phyloP scores from a whole-genome alignment of 306 rosid genomes.

The Potentilla sterilis region DNA sequence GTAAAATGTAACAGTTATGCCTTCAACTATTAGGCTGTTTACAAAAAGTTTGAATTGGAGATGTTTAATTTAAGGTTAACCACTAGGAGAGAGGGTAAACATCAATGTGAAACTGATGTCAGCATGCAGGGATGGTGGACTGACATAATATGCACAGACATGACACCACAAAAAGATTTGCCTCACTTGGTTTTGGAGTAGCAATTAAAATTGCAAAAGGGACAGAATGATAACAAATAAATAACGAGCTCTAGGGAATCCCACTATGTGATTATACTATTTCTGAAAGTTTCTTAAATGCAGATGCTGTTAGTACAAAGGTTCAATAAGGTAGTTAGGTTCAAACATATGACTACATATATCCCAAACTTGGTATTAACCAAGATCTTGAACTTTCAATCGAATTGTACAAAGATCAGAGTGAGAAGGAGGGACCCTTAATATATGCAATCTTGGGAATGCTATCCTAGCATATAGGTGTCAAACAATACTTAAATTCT shows the following conservation, averaged over 20 bases:
- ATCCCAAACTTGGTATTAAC: background rate
- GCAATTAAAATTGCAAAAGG: background rate
- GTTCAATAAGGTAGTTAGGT: background rate
- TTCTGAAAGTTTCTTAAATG: too few species aligned
- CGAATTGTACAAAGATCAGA: background rate
- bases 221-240: background rate
- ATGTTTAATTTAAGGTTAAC: too few species aligned
- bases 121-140: background rate
- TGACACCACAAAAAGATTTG: background rate
- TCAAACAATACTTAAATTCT: background rate
- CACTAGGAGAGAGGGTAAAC: background rate
- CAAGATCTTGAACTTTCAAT: background rate
- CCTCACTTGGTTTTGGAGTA: background rate
- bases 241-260: background rate
- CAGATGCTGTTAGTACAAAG: background rate
- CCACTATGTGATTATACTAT: background rate
- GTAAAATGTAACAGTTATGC: slow-evolving; percentile 17
- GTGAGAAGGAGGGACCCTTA: background rate
- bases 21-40: background rate
- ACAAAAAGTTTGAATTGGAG: background rate
- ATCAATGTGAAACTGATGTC: background rate
- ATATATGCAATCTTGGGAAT: background rate
- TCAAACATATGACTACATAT: background rate
- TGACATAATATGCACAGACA: background rate
- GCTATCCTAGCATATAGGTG: background rate